Percentiles rank a stretch among this genome's conserved stretches.
phyloP scores from a whole-genome alignment of 306 rosid species.

The Rosa rugosa region DNA sequence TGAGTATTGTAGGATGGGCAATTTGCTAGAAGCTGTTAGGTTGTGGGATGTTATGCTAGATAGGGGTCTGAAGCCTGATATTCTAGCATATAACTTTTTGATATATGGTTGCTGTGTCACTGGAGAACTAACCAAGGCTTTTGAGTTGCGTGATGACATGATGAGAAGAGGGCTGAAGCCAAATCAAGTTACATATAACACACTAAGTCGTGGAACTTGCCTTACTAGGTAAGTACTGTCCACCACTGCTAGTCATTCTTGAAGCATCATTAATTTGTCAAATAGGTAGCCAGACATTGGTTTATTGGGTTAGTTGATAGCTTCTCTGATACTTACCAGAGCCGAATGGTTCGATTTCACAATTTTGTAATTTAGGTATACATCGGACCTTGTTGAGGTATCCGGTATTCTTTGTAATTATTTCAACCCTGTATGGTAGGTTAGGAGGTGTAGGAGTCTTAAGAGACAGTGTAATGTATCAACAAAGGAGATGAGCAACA shows the following conservation, averaged over 20 bases:
- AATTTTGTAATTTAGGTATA: not conserved
- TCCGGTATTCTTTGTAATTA: not conserved
- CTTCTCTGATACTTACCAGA: not conserved
- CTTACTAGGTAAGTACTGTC: constrained; percentile 18
- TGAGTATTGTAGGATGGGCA: constrained; percentile 70
- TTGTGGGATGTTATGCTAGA: constrained; percentile 78
- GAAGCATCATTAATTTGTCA: not conserved
- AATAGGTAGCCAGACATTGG: not conserved
- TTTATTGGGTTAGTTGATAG: not conserved
- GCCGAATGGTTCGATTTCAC: not conserved
- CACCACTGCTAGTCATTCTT: not conserved
- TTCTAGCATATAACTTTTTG: constrained; percentile 67
- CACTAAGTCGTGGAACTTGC: constrained; percentile 35
- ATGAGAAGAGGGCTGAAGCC: constrained; percentile 62
- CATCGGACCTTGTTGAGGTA: not conserved
- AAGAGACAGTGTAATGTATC: not conserved
- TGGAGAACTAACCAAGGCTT: constrained; percentile 68
- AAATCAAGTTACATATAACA: constrained; percentile 34
- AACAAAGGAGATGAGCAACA: not conserved
- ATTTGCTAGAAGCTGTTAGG: constrained; percentile 57
- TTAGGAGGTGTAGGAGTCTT: not conserved
- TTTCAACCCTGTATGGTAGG: not conserved
- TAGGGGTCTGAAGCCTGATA: constrained; percentile 78
- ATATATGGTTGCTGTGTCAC: constrained; percentile 81
- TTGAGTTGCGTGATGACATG: constrained; percentile 88